These are phyloP conservation scores for Epichloe coenophiala DNA, from an alignment of 2,329 filamentous ascomycete genomes.

Conservation along the genomic window DNA sequence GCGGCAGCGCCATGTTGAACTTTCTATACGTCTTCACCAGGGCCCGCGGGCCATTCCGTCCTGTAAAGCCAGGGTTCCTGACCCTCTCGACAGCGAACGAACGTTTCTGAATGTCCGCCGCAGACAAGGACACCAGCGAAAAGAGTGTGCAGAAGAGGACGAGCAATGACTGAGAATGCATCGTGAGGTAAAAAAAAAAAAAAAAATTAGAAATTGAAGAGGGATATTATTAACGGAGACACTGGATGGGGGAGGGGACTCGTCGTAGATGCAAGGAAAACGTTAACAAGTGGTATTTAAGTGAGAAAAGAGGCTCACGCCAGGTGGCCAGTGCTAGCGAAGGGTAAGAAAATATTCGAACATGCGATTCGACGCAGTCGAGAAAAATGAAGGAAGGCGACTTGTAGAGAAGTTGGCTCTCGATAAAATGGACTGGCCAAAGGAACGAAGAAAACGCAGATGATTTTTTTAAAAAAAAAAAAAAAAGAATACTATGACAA, in stretches of 20 bases:
- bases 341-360: neutral
- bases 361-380: neutral
- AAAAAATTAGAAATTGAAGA: no score
- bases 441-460: neutral
- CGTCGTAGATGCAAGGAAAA: neutral
- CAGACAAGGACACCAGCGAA: slow-evolving; percentile 32
- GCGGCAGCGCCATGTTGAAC: slow-evolving; percentile 41
- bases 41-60: slow-evolving; percentile 43
- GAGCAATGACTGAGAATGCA: slow-evolving; percentile 8
- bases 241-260: no score
- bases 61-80: slow-evolving; percentile 38
- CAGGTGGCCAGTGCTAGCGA: neutral
- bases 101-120: slow-evolving; percentile 31
- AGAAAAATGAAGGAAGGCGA: neutral
- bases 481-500: neutral
- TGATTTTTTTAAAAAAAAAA: no score
- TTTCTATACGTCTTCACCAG: slow-evolving; percentile 56
- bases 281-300: neutral
- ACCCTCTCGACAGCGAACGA: slow-evolving; percentile 50
- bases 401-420: neutral
- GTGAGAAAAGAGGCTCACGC: neutral
- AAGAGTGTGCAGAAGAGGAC: slow-evolving; percentile 30
- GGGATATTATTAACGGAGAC: no score
- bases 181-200: neutral
- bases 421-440: no score